phyloP scores from a whole-genome alignment of 75 land plant species.

The Picea glauca region DNA sequence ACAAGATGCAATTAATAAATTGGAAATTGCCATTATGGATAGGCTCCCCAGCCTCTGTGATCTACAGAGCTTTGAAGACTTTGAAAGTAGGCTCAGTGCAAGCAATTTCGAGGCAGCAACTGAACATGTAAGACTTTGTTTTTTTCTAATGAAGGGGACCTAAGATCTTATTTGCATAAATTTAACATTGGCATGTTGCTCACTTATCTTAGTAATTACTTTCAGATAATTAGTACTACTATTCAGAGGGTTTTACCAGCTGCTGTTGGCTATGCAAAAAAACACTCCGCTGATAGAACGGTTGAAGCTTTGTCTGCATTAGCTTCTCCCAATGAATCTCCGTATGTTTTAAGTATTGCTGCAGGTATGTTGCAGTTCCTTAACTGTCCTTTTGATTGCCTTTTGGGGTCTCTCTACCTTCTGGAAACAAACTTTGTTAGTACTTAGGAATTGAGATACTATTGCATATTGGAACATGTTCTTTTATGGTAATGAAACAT shows the following conservation, averaged over 20 bases:
- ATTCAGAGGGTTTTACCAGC: constrained; percentile 25
- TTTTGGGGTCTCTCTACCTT: not conserved
- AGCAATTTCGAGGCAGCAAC: too few species aligned
- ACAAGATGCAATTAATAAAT: too few species aligned
- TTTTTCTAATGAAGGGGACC: not conserved
- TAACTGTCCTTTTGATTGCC: not conserved
- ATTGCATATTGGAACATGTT: not conserved
- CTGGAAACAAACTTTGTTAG: not conserved
- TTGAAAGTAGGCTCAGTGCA: too few species aligned
- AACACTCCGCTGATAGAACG: constrained; percentile 27
- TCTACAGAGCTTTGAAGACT: too few species aligned
- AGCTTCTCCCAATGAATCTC: constrained; percentile 25
- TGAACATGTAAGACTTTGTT: too few species aligned
- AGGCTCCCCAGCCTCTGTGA: too few species aligned
- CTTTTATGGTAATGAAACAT: not conserved
- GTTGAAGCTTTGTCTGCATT: constrained; percentile 29
- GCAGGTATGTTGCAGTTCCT: constrained; percentile 24
- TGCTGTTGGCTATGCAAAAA: constrained; percentile 30
- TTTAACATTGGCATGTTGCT: not conserved
- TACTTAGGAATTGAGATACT: not conserved
- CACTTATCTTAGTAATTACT: not conserved
- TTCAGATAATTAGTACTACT: constrained; percentile 27
- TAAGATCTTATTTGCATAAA: not conserved
- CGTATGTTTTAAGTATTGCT: constrained; percentile 33
- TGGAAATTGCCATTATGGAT: too few species aligned